These are phyloP conservation scores for Aspergillus wentii DNA, from an alignment of 495 filamentous ascomycete species.

Conservation along the genomic window DNA sequence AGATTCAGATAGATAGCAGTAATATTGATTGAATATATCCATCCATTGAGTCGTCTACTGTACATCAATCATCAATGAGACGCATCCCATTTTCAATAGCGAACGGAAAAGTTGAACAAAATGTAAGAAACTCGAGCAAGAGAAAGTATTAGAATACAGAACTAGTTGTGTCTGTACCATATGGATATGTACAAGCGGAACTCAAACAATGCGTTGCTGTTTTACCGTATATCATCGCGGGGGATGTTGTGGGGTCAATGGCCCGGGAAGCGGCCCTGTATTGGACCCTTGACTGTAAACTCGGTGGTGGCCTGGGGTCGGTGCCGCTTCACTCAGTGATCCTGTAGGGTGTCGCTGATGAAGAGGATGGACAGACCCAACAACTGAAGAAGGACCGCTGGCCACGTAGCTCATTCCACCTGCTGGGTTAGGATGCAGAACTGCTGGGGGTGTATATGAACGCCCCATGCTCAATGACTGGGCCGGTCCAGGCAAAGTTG, in stretches of 20 bases:
- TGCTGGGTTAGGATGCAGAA: conserved; percentile 26
- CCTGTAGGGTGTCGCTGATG: conserved; percentile 30
- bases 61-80: conserved; percentile 15
- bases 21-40: conserved; percentile 5
- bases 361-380: conserved; percentile 25
- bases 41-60: conserved; percentile 16
- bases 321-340: conserved; percentile 16
- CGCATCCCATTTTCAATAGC: conserved; percentile 1
- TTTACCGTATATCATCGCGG: background rate
- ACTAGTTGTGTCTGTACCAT: background rate
- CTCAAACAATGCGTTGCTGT: background rate
- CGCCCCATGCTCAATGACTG: conserved; percentile 29
- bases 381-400: conserved; percentile 15
- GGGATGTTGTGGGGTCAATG: conserved; percentile 24
- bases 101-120: background rate
- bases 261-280: conserved; percentile 21
- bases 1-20: conserved; percentile 9
- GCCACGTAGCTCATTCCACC: conserved; percentile 31
- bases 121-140: background rate
- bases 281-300: conserved; percentile 39
- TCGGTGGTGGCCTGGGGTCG: conserved; percentile 31
- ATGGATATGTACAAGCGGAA: background rate
- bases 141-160: background rate
- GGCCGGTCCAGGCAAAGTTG: conserved; percentile 18
- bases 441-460: conserved; percentile 37